phyloP scores from a whole-genome alignment of 495 filamentous ascomycete species.

The Lophium mytilinum region DNA sequence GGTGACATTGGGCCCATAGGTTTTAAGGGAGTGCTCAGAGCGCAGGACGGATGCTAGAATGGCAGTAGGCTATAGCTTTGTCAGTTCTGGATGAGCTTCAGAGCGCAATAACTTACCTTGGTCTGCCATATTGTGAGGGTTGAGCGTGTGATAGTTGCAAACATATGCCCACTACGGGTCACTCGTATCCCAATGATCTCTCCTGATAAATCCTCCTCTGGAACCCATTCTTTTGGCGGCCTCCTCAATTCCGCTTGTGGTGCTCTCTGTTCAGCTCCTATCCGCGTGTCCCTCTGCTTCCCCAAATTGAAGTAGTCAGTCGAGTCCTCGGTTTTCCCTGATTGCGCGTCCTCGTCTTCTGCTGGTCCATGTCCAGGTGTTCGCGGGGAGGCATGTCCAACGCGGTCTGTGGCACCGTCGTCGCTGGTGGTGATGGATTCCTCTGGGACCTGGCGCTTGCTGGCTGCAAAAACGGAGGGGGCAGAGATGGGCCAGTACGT shows the following conservation, averaged over 20 bases:
- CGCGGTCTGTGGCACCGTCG: constrained; percentile 10
- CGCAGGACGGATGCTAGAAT: constrained; percentile 78
- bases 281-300: background rate
- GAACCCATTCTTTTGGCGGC: background rate
- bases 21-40: constrained; percentile 64
- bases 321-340: background rate
- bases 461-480: constrained; percentile 25
- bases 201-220: constrained; percentile 19
- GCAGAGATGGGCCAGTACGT: constrained; percentile 27
- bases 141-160: constrained; percentile 77
- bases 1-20: constrained; percentile 77
- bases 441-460: constrained; percentile 21
- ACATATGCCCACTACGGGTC: constrained; percentile 75
- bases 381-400: background rate
- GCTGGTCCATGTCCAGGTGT: background rate
- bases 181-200: constrained; percentile 64
- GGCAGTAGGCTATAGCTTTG: constrained; percentile 62
- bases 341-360: background rate
- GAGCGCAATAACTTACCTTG: constrained; percentile 52
- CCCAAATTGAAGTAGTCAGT: background rate
- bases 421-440: constrained; percentile 1
- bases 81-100: constrained; percentile 2
- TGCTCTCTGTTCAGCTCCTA: background rate
- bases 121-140: constrained; percentile 91
- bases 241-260: background rate